Conservation (phyloP, 345 rosid species). For the Syzygium aqueum region DNA sequence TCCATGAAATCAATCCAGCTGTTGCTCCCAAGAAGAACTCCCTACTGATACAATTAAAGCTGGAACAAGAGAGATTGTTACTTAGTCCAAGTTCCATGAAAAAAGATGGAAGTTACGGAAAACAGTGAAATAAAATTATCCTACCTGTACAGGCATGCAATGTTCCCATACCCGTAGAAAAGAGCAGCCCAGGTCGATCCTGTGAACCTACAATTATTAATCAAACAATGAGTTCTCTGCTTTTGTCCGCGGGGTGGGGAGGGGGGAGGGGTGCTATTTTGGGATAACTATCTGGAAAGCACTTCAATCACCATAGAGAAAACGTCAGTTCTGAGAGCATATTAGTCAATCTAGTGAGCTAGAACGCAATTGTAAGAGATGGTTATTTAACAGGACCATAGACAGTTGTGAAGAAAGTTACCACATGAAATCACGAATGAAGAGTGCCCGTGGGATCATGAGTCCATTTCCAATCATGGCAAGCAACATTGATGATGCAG, state of each 20-base stretch:
- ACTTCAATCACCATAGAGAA: neutral
- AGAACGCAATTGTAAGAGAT: neutral
- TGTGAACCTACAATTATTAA: conserved; percentile 50
- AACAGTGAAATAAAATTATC: neutral
- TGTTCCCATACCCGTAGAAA: conserved; percentile 81
- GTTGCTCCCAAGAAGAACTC: conserved; percentile 70
- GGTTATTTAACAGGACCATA: neutral
- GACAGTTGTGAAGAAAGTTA: conserved; percentile 15
- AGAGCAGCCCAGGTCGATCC: conserved; percentile 82
- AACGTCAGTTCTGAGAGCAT: neutral
- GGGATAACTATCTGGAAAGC: neutral
- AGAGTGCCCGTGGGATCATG: conserved; percentile 85
- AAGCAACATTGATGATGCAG: conserved; percentile 78
- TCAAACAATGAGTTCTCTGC: neutral
- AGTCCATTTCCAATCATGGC: conserved; percentile 91
- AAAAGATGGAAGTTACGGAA: neutral
- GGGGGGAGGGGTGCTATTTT: neutral
- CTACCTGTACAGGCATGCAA: conserved; percentile 73
- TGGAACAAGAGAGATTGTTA: conserved; percentile 11
- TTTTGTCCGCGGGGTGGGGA: neutral
- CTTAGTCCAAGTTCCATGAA: neutral
- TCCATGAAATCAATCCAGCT: conserved; percentile 58
- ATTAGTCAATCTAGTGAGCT: neutral
- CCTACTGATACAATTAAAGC: conserved; percentile 51
- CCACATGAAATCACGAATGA: conserved; percentile 95